Evolutionary conservation across 495 filamentous ascomycete species (phyloP).

Genomic region (Cudoniella acicularis): DNA sequence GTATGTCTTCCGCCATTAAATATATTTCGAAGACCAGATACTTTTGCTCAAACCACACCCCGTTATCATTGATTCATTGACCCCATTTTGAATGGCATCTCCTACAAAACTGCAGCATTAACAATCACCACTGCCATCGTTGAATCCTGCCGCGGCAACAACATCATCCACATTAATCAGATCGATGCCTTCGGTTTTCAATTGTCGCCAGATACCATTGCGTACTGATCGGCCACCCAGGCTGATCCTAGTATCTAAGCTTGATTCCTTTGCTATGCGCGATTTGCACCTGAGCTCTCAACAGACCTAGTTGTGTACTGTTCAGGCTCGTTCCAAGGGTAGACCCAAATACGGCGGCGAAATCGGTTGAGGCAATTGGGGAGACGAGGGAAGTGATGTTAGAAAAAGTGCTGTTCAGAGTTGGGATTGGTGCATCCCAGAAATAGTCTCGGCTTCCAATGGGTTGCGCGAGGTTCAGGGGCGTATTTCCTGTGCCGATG

Average conservation of each 20-base stretch:
- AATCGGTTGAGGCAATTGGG: conserved; percentile 49
- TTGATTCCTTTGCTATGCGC: conserved; percentile 53
- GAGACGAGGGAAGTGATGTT: conserved; percentile 45
- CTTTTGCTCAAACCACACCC: too few relatives aligned
- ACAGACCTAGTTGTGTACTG: conserved; percentile 29
- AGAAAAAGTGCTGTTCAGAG: conserved; percentile 38
- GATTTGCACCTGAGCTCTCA: conserved; percentile 32
- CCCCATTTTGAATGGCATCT: too few relatives aligned
- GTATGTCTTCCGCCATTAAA: too few relatives aligned
- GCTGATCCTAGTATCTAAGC: conserved; percentile 73
- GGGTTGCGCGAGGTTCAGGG: conserved; percentile 54
- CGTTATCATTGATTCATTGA: too few relatives aligned
- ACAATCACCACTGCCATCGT: conserved; percentile 7
- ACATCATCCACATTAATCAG: conserved; percentile 78
- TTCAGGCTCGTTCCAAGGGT: conserved; percentile 19
- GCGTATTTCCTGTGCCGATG: conserved; percentile 74
- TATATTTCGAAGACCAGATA: too few relatives aligned
- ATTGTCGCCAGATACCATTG: conserved; percentile 68
- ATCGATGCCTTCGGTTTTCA: conserved; percentile 65
- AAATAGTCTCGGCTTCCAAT: conserved; percentile 54
- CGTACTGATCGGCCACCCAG: conserved; percentile 65
- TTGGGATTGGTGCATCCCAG: conserved; percentile 56
- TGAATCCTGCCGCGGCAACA: conserved; percentile 33
- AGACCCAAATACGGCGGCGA: conserved; percentile 36
- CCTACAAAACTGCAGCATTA: too few relatives aligned